phyloP scores from a whole-genome alignment of 495 filamentous ascomycete genomes.

The Echria macrotheca region DNA sequence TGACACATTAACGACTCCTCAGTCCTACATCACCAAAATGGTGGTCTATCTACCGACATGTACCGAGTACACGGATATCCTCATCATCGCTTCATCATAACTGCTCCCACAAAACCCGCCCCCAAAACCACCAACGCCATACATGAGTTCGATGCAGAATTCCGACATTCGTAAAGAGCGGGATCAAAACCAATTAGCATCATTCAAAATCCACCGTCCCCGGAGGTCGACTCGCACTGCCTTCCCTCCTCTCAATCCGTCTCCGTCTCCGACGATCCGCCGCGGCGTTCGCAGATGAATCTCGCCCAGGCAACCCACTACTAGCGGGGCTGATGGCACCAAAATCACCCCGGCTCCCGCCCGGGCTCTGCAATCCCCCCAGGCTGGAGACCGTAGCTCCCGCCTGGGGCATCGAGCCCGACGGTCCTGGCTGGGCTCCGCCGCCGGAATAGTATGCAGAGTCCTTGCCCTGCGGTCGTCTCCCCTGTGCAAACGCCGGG shows the following conservation, averaged over 20 bases:
- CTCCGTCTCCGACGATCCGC: slow-evolving; percentile 43
- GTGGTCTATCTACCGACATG: too few species aligned
- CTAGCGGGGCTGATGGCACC: slow-evolving; percentile 33
- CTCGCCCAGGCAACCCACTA: slow-evolving; percentile 13
- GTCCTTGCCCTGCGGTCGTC: slow-evolving; percentile 41
- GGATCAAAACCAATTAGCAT: too few species aligned
- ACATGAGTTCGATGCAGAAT: too few species aligned
- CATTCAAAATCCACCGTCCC: slow-evolving; percentile 41
- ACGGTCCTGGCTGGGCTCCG: slow-evolving; percentile 41
- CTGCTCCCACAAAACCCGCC: too few species aligned
- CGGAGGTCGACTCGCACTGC: slow-evolving; percentile 18
- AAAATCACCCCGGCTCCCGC: slow-evolving; percentile 35
- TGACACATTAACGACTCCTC: too few species aligned
- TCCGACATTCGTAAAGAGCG: too few species aligned
- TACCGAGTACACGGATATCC: too few species aligned
- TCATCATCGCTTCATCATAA: too few species aligned
- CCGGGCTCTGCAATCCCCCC: slow-evolving; percentile 20
- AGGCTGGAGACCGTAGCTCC: slow-evolving; percentile 39
- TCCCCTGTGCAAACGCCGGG: slow-evolving; percentile 38
- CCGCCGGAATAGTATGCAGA: slow-evolving; percentile 50
- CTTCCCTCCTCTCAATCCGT: slow-evolving; percentile 43
- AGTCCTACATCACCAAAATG: too few species aligned
- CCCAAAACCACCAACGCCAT: too few species aligned
- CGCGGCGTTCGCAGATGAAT: slow-evolving; percentile 9
- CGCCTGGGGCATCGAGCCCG: slow-evolving; percentile 25